These are phyloP conservation scores for Ogataea sp. DNA, from an alignment of 805 yeast species.

Conservation along the genomic window DNA sequence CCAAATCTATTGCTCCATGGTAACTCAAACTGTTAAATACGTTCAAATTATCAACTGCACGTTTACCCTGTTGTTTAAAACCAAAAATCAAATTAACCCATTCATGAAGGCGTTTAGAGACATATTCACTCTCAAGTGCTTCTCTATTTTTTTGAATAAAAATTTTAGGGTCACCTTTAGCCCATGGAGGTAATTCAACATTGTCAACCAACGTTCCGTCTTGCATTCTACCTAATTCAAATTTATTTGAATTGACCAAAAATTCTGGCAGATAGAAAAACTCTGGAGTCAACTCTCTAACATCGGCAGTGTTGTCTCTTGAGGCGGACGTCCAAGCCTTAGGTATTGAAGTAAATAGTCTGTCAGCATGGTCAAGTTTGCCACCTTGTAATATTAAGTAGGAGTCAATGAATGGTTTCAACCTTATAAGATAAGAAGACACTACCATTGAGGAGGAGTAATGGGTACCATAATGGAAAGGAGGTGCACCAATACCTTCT, in stretches of 20 bases:
- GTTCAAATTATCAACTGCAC: constrained; percentile 59
- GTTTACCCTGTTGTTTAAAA: constrained; percentile 62
- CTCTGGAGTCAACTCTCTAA: constrained; percentile 81
- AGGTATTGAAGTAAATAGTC: constrained; percentile 67
- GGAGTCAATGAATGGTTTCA: constrained; percentile 76
- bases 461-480: constrained; percentile 91
- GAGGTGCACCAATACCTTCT: constrained; percentile 54
- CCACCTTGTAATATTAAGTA: constrained; percentile 80
- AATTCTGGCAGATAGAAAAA: constrained; percentile 80
- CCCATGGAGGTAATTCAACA: constrained; percentile 80
- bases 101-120: constrained; percentile 62
- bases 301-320: constrained; percentile 75
- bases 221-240: constrained; percentile 66
- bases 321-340: constrained; percentile 81
- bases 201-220: constrained; percentile 46
- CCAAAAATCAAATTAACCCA: constrained; percentile 91
- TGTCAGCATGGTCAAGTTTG: constrained; percentile 80
- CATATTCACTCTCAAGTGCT: constrained; percentile 78
- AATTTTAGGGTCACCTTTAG: constrained; percentile 63
- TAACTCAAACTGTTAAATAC: constrained; percentile 82
- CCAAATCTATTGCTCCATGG: constrained; percentile 76
- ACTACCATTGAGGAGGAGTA: constrained; percentile 94
- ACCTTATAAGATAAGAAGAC: constrained; percentile 65
- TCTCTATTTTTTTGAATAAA: constrained; percentile 72
- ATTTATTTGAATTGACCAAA: constrained; percentile 52